Base-by-base conservation (phyloP, 2,329 filamentous ascomycete genomes). In the Thermoascus crustaceus region DNA sequence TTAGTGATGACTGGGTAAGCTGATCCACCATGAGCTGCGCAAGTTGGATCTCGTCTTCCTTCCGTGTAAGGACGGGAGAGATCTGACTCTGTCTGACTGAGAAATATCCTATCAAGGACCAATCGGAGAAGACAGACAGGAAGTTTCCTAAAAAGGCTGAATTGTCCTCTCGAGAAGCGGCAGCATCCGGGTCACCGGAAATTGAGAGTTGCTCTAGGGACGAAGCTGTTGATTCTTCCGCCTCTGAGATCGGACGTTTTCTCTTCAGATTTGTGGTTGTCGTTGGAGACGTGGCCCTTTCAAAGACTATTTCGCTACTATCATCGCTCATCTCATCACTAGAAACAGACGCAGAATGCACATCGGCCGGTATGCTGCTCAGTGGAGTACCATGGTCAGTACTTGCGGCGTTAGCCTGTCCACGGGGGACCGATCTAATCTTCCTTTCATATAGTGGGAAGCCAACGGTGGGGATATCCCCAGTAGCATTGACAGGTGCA, bases 1-100 rank as follows among this genome's bases (percentile, higher is more conserved):
- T 43, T 7, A 68, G 47, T n/a, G 60, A 66, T 8, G 64, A 66
- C 42, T 67, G 64, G 3, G 61, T 64, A 30, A 67, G 45, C 48
- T 66, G 63, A 29, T 66, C 63, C 14, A 61, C 59, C 14, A 66
- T 38, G 5, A 66, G 40, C 37, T 66, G 63, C 9, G 60, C 61
- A 30, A 64, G 44, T 35, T 60, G 51, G 21, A 63, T 52, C 18
- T 60, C 53, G 24, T 54, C 50, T 30, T 64, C 62, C 29, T 48
- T 57, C 27, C 52, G 48, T 21, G 48, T 37, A 19, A 64, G 51
- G 4, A 53, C 49, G 4, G 63, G 57, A 3, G 48, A 42, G 29
- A 55, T 38, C 13, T 50, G 48, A 18, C 45, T 57, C 29, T 59
- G 52, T 13, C 50, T 47, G 10, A 57, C 37, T 21, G 61, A 59